Evolutionary conservation across 2,329 filamentous ascomycete genomes (phyloP).

Genomic region (Anthostomella pinea): DNA sequence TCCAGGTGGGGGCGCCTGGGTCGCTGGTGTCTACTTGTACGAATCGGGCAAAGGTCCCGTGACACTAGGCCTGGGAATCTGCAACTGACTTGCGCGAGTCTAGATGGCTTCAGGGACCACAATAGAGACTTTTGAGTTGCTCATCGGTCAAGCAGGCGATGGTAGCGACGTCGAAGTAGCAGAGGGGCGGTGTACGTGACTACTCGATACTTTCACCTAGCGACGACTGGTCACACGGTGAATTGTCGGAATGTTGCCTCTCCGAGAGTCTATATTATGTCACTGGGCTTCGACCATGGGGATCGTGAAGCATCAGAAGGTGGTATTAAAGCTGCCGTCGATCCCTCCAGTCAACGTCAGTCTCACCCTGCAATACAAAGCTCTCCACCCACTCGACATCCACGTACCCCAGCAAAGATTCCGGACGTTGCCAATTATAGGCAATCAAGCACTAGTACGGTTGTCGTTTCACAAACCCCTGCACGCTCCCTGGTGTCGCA

Average conservation of each 20-base stretch:
- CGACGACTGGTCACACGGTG: neutral
- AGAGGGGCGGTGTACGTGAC: neutral
- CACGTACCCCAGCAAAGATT: neutral
- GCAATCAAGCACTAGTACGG: neutral
- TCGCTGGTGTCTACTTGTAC: conserved; percentile 2
- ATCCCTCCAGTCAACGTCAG: neutral
- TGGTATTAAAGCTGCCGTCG: conserved; percentile 1
- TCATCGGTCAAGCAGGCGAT: neutral
- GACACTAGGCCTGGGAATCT: conserved; percentile 1
- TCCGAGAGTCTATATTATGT: neutral
- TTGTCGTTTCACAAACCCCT: neutral
- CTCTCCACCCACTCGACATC: neutral
- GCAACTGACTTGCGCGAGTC: conserved; percentile 14
- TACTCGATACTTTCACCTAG: neutral
- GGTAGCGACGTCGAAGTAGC: neutral
- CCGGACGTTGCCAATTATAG: neutral
- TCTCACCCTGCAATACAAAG: conserved; percentile 1
- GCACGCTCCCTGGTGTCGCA: conserved; percentile 1
- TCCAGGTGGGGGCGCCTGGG: too few species aligned
- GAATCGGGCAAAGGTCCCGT: conserved; percentile 15
- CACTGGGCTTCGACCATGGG: neutral
- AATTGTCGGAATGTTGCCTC: neutral
- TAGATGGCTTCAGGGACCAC: conserved; percentile 7
- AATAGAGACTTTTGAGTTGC: conserved; percentile 11
- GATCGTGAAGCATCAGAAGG: neutral